Conservation (phyloP, 2,329 filamentous ascomycete genomes). For the Rhexocercosporidium sp. region DNA sequence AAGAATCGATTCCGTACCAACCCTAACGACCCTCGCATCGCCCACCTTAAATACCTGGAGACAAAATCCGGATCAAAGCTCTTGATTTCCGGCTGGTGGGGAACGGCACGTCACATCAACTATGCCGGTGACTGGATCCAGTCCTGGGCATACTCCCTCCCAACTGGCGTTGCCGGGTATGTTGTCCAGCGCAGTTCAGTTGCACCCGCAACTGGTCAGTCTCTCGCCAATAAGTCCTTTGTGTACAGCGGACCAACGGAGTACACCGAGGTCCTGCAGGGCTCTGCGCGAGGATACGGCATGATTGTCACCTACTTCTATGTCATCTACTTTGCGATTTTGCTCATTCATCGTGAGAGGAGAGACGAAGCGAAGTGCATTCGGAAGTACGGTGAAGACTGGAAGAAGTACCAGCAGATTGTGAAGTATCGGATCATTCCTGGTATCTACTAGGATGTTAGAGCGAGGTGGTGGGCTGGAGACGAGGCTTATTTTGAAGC, state of each 20-base stretch:
- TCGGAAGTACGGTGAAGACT: conserved; percentile 90
- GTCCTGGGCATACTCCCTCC: conserved; percentile 87
- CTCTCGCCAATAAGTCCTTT: conserved; percentile 56
- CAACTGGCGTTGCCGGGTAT: conserved; percentile 85
- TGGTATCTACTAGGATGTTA: conserved; percentile 69
- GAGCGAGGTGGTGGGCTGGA: not conserved
- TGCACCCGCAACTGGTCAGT: conserved; percentile 55
- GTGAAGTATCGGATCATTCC: conserved; percentile 78
- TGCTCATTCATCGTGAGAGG: conserved; percentile 84
- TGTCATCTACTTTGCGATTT: conserved; percentile 85
- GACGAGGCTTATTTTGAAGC: conserved; percentile 1
- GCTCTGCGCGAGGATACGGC: conserved; percentile 79
- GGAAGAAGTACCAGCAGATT: conserved; percentile 84
- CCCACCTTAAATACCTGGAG: conserved; percentile 83
- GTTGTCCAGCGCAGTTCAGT: conserved; percentile 61
- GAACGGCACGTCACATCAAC: conserved; percentile 89
- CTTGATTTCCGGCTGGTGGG: conserved; percentile 92
- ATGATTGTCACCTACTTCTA: conserved; percentile 95
- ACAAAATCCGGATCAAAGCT: conserved; percentile 83
- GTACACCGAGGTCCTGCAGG: conserved; percentile 70
- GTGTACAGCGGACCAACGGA: conserved; percentile 57
- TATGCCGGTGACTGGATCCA: conserved; percentile 96
- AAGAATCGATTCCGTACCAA: conserved; percentile 95
- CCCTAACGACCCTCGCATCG: conserved; percentile 77
- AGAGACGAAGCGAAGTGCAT: conserved; percentile 91